A percentile compares a stretch with the other conserved stretches of the same genome.
phyloP scores from a whole-genome alignment of 768 basidiomycete genomes.

The Polyporus arcularius region DNA sequence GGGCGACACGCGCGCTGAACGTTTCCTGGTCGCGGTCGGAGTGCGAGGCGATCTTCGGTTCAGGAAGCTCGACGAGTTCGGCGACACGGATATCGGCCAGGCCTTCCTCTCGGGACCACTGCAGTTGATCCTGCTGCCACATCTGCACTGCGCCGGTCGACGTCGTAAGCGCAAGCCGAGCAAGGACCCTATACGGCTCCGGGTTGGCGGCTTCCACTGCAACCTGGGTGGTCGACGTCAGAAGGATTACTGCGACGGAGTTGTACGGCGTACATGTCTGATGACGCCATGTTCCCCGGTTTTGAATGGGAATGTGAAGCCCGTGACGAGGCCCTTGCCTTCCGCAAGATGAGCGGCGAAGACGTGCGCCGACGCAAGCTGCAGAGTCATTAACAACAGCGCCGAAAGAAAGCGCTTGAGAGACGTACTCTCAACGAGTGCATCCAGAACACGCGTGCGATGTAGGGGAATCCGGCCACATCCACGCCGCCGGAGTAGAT shows the following conservation, averaged over 20 bases:
- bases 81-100: conserved; percentile 64
- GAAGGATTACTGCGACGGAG: conserved; percentile 1
- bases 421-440: conserved; percentile 50
- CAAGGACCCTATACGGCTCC: conserved; percentile 35
- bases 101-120: conserved; percentile 84
- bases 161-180: conserved; percentile 59
- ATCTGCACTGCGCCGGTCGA: conserved; percentile 77
- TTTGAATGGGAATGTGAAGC: conserved; percentile 66
- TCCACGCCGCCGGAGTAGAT: conserved; percentile 61
- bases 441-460: conserved; percentile 73
- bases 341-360: conserved; percentile 50
- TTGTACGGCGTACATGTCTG: conserved; percentile 49
- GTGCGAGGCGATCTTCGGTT: conserved; percentile 42
- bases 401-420: neutral
- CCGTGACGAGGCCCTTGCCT: conserved; percentile 48
- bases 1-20: conserved; percentile 48
- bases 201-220: conserved; percentile 53
- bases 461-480: conserved; percentile 49
- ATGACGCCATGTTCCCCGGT: conserved; percentile 68
- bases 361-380: conserved; percentile 61
- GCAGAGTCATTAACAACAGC: neutral
- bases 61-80: conserved; percentile 79
- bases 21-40: conserved; percentile 42
- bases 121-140: conserved; percentile 60
- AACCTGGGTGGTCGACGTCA: conserved; percentile 36